A percentile compares a stretch with the other conserved stretches of the same genome.
phyloP scores from a whole-genome alignment of 2,329 filamentous ascomycete species.

The Sporothrix mexicana region DNA sequence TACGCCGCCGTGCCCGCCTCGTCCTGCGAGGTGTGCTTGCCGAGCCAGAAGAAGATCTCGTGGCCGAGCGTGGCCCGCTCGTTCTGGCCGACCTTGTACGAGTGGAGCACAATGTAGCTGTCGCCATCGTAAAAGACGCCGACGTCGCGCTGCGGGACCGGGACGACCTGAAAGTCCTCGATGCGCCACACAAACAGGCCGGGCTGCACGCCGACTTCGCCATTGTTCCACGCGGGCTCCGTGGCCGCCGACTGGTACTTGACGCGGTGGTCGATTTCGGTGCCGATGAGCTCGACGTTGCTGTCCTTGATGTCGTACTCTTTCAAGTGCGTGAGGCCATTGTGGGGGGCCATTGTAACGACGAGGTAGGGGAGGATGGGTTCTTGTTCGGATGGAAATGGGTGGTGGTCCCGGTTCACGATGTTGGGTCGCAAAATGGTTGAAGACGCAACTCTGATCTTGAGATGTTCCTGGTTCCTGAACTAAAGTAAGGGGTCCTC shows the following conservation, averaged over 20 bases:
- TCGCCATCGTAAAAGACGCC: slow-evolving; percentile 71
- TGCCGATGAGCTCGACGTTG: slow-evolving; percentile 70
- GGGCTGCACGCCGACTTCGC: slow-evolving; percentile 56
- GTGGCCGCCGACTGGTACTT: slow-evolving; percentile 69
- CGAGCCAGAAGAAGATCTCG: slow-evolving; percentile 74
- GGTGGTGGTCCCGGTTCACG: background rate
- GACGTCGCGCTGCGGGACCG: slow-evolving; percentile 62
- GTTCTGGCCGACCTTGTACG: slow-evolving; percentile 47
- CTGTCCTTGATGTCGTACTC: slow-evolving; percentile 72
- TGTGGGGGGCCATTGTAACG: slow-evolving; percentile 63
- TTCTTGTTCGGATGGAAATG: background rate
- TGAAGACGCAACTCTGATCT: background rate
- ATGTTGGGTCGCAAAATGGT: too few species aligned
- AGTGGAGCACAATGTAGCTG: slow-evolving; percentile 69
- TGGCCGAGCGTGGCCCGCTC: slow-evolving; percentile 53
- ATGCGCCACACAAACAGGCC: slow-evolving; percentile 70
- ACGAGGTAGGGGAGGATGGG: background rate
- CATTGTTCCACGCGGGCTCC: slow-evolving; percentile 71
- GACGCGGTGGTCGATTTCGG: slow-evolving; percentile 68
- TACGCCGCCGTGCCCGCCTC: slow-evolving; percentile 72
- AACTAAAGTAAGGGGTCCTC: slow-evolving; percentile 10
- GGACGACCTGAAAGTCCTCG: slow-evolving; percentile 68
- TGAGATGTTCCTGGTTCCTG: slow-evolving; percentile 21
- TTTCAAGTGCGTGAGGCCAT: slow-evolving; percentile 66
- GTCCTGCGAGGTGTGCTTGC: slow-evolving; percentile 68